Evolutionary conservation across 345 rosid species (phyloP).

Genomic region (Boechera divaricarpa): DNA sequence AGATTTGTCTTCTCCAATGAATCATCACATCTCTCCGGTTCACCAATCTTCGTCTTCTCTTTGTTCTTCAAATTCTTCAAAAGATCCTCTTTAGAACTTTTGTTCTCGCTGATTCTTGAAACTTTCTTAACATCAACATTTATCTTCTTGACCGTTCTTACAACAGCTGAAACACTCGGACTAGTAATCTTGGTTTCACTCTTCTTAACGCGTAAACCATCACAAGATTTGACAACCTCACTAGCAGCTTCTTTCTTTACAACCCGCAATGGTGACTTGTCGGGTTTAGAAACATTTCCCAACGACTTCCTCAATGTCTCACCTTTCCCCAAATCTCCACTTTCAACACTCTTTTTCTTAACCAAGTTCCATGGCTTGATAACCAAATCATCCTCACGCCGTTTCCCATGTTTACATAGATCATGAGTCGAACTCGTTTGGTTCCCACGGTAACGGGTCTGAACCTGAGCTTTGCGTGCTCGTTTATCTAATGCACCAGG

Average conservation of each 20-base stretch:
- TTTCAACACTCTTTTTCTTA: slow-evolving; percentile 36
- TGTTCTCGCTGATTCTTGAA: slow-evolving; percentile 47
- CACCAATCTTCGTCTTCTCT: slow-evolving; percentile 38
- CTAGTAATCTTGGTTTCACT: slow-evolving; percentile 29
- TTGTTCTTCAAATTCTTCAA: slow-evolving; percentile 47
- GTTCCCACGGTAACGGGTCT: slow-evolving; percentile 67
- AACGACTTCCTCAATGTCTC: slow-evolving; percentile 42
- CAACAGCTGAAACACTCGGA: slow-evolving; percentile 21
- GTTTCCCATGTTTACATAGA: slow-evolving; percentile 70
- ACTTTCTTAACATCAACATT: slow-evolving; percentile 43
- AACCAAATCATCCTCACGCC: slow-evolving; percentile 48
- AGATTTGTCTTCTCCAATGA: slow-evolving; percentile 25
- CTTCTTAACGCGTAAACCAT: slow-evolving; percentile 15
- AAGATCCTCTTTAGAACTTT: slow-evolving; percentile 27
- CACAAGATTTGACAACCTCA: slow-evolving; percentile 31
- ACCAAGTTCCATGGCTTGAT: slow-evolving; percentile 47
- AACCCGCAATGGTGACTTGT: slow-evolving; percentile 36
- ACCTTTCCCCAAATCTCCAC: slow-evolving; percentile 34
- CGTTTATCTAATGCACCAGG: slow-evolving; percentile 46
- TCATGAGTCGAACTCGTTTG: slow-evolving; percentile 83
- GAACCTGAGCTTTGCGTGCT: slow-evolving; percentile 42
- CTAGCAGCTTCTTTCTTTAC: slow-evolving; percentile 37
- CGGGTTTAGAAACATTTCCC: slow-evolving; percentile 16
- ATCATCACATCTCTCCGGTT: slow-evolving; percentile 5
- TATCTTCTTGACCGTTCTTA: slow-evolving; percentile 34